phyloP scores from a whole-genome alignment of 441 rosid genomes.

The Gossypium schwendimanii region DNA sequence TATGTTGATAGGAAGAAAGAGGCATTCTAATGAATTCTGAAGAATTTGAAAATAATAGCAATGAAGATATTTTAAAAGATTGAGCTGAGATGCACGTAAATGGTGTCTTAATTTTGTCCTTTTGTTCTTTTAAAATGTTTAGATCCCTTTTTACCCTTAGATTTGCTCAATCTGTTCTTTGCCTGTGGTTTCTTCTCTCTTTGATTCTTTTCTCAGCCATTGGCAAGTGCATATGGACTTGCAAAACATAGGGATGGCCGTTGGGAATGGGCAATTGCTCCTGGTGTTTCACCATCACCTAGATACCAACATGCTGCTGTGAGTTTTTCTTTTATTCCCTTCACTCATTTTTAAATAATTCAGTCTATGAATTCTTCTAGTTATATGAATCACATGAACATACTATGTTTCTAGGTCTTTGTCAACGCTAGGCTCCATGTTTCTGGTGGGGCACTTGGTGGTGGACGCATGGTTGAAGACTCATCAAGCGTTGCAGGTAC shows the following conservation, averaged over 20 bases:
- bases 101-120: background rate
- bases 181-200: constrained; percentile 8
- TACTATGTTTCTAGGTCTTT: constrained; percentile 55
- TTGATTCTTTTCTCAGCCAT: constrained; percentile 48
- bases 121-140: background rate
- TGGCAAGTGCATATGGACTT: constrained; percentile 95
- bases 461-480: constrained; percentile 99
- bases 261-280: constrained; percentile 99
- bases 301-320: constrained; percentile 99
- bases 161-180: constrained; percentile 2
- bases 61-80: constrained; percentile 9
- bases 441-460: constrained; percentile 99
- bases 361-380: background rate
- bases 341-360: constrained; percentile 3
- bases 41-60: background rate
- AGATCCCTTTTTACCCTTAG: background rate
- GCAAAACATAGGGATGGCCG: constrained; percentile 99
- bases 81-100: background rate
- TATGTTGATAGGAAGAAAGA: background rate
- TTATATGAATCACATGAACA: background rate
- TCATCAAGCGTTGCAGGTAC: constrained; percentile 97
- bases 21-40: constrained; percentile 2
- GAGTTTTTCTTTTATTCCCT: constrained; percentile 24
- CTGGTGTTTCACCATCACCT: constrained; percentile 96
- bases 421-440: constrained; percentile 97